phyloP scores from a whole-genome alignment of 352 stramenopile species.

The Phytophthora lateralis region DNA sequence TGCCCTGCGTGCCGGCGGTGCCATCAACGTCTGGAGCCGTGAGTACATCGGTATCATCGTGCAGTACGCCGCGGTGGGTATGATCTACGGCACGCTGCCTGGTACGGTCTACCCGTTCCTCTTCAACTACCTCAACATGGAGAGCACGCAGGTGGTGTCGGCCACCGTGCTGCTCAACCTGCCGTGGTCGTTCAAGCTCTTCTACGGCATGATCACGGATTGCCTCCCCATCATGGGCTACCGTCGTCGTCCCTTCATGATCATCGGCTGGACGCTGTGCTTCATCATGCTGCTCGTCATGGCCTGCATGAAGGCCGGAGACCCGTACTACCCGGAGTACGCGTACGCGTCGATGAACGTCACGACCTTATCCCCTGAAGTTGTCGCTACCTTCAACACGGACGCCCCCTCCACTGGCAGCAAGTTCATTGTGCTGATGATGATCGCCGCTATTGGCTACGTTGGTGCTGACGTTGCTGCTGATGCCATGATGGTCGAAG shows the following conservation, averaged over 20 bases:
- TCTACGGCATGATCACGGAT: slow-evolving; percentile 59
- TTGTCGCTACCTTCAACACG: slow-evolving; percentile 43
- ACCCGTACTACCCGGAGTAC: slow-evolving; percentile 51
- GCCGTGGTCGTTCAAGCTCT: slow-evolving; percentile 64
- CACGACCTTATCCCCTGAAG: slow-evolving; percentile 16
- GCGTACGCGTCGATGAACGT: slow-evolving; percentile 30
- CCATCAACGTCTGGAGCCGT: slow-evolving; percentile 40
- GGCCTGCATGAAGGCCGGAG: slow-evolving; percentile 34
- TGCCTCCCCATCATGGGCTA: slow-evolving; percentile 57
- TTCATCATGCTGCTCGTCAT: slow-evolving; percentile 54
- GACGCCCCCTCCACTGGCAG: slow-evolving; percentile 28
- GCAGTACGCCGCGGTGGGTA: slow-evolving; percentile 50
- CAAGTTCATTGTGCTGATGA: slow-evolving; percentile 62
- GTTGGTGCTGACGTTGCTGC: slow-evolving; percentile 46
- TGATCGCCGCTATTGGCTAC: slow-evolving; percentile 52
- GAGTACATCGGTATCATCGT: slow-evolving; percentile 51
- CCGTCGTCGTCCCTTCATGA: slow-evolving; percentile 61
- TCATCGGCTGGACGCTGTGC: slow-evolving; percentile 55
- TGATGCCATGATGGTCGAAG: slow-evolving; percentile 52
- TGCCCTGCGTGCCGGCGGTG: slow-evolving; percentile 39
- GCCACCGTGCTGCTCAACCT: slow-evolving; percentile 46
- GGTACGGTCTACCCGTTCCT: slow-evolving; percentile 55
- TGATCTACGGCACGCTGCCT: slow-evolving; percentile 48
- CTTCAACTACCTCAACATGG: slow-evolving; percentile 57
- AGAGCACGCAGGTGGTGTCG: slow-evolving; percentile 46